These are phyloP conservation scores for Sclerotinia spermophila DNA, from an alignment of 2,329 filamentous ascomycete genomes.

Conservation along the genomic window DNA sequence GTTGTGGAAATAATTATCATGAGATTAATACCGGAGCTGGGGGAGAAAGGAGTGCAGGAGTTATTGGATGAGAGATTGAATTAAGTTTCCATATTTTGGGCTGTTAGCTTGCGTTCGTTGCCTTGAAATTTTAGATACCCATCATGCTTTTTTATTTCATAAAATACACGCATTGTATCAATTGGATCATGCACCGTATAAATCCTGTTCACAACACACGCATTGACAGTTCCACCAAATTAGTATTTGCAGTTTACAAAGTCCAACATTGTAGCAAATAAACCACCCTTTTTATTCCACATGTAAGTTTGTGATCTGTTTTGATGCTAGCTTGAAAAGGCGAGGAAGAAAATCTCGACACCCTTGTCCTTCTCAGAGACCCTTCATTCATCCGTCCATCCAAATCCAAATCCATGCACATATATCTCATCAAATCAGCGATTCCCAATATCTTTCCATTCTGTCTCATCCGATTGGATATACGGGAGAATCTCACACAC, in stretches of 20 bases:
- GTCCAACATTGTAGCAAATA: background rate
- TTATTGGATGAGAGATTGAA: slow-evolving; percentile 69
- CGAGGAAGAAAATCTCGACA: background rate
- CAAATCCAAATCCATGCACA: background rate
- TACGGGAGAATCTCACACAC: background rate
- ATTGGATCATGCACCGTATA: background rate
- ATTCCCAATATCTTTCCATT: background rate
- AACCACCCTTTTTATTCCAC: background rate
- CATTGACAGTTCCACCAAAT: background rate
- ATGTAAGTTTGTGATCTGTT: background rate
- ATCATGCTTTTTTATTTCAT: background rate
- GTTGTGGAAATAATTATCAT: slow-evolving; percentile 80
- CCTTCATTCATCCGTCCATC: background rate
- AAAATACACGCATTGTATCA: background rate
- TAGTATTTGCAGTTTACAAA: background rate
- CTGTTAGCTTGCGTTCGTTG: background rate
- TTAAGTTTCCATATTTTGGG: slow-evolving; percentile 27
- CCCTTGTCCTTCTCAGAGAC: background rate
- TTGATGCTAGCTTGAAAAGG: background rate
- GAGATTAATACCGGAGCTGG: slow-evolving; percentile 78
- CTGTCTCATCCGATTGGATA: background rate
- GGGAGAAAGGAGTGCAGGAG: slow-evolving; percentile 65
- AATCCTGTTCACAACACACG: background rate
- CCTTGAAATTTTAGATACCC: slow-evolving; percentile 10
- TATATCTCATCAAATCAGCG: background rate